Evolutionary conservation across 2,329 filamentous ascomycete genomes (phyloP).

Genomic region (Aureobasidium sp.): DNA sequence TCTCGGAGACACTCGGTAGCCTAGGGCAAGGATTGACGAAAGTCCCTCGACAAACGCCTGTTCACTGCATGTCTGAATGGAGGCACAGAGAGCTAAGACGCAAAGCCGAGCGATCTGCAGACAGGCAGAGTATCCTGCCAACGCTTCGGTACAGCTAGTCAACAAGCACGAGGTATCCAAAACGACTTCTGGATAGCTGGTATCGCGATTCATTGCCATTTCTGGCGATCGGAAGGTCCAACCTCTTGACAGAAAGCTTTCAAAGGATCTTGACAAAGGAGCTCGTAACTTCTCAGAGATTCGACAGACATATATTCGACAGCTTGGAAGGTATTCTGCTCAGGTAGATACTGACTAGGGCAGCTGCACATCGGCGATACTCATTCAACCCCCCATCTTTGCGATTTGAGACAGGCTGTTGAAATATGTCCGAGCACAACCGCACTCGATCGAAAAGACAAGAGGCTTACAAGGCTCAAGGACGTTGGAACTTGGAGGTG

Average conservation of each 20-base stretch:
- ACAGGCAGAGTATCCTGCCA: background rate
- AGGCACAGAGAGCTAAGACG: slow-evolving; percentile 15
- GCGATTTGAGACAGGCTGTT: slow-evolving; percentile 6
- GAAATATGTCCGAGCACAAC: background rate
- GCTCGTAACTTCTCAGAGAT: background rate
- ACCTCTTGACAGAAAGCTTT: background rate
- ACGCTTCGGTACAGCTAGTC: background rate
- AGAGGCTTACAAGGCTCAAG: background rate
- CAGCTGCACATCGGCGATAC: background rate
- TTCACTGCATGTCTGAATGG: slow-evolving; percentile 16
- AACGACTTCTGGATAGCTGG: background rate
- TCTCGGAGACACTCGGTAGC: slow-evolving; percentile 2
- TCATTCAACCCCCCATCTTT: background rate
- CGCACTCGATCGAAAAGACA: background rate
- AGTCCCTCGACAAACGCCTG: slow-evolving; percentile 13
- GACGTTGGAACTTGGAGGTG: background rate
- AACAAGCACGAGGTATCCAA: slow-evolving; percentile 5
- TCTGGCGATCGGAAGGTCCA: background rate
- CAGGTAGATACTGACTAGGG: background rate
- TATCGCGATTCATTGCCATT: background rate
- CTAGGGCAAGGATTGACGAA: slow-evolving; percentile 16
- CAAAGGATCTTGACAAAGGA: too few species aligned
- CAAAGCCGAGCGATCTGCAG: background rate
- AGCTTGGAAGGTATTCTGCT: background rate
- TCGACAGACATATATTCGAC: background rate